Percentiles rank a stretch among this genome's conserved stretches.
phyloP scores from a whole-genome alignment of 139 green algal genomes.

The Chlorella vulgaris region DNA sequence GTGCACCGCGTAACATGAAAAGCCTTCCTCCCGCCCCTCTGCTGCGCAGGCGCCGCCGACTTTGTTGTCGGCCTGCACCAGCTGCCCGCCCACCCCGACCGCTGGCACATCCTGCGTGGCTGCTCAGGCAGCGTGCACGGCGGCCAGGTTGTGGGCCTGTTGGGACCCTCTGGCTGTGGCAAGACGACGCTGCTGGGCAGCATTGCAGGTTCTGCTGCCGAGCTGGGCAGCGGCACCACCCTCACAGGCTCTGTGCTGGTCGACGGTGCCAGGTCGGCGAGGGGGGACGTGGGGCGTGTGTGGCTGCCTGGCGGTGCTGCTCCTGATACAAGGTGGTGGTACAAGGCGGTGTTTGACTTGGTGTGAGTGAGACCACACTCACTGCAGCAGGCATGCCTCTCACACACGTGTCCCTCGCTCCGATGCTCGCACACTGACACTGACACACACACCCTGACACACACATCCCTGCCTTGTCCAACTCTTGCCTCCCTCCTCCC shows the following conservation, averaged over 20 bases:
- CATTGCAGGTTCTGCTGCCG: slow-evolving; percentile 46
- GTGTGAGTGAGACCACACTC: too few species aligned
- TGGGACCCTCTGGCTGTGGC: slow-evolving; percentile 65
- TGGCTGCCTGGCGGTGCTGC: not conserved
- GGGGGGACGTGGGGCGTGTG: too few species aligned
- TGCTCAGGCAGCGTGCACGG: slow-evolving; percentile 17
- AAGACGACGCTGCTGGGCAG: slow-evolving; percentile 77
- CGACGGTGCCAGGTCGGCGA: slow-evolving; percentile 28
- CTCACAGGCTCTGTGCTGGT: slow-evolving; percentile 35
- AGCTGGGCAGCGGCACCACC: slow-evolving; percentile 20
- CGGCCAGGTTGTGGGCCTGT: slow-evolving; percentile 43
- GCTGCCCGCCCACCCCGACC: not conserved
- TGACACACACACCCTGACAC: too few species aligned
- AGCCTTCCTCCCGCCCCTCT: not conserved
- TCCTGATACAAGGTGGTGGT: too few species aligned
- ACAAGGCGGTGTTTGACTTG: too few species aligned
- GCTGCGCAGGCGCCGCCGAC: not conserved
- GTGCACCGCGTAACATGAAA: not conserved
- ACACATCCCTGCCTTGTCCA: not conserved
- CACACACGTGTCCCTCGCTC: too few species aligned
- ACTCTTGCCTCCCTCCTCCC: not conserved
- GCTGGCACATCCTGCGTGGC: slow-evolving; percentile 37
- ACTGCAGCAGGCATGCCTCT: too few species aligned
- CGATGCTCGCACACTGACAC: too few species aligned
- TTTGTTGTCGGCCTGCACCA: slow-evolving; percentile 41